These are phyloP conservation scores for Fusarium tuaranense DNA, from an alignment of 2,329 filamentous ascomycete species.

Conservation along the genomic window DNA sequence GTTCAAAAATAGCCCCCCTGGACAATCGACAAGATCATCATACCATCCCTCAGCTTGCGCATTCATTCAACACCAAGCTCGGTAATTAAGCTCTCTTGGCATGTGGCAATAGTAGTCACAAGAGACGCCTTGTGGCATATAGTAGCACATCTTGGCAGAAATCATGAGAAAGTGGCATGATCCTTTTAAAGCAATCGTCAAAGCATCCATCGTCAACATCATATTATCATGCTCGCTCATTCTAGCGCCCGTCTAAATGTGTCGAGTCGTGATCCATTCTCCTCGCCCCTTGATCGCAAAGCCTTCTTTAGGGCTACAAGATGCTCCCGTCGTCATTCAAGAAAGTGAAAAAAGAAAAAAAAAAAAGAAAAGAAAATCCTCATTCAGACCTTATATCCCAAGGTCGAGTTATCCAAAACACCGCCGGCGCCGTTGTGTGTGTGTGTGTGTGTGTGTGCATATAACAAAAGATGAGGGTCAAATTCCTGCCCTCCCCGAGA, in stretches of 20 bases:
- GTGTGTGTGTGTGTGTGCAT: conserved; percentile 31
- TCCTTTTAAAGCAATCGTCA: background rate
- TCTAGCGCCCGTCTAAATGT: conserved; percentile 5
- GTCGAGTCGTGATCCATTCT: background rate
- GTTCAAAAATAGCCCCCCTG: background rate
- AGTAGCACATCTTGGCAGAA: background rate
- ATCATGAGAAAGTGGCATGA: background rate
- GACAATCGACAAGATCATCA: background rate
- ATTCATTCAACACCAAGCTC: background rate
- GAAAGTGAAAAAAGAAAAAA: background rate
- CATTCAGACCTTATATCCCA: conserved; percentile 28
- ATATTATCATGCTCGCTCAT: background rate
- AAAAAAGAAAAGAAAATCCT: conserved; percentile 16
- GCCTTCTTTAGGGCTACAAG: background rate
- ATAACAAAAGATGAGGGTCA: conserved; percentile 24
- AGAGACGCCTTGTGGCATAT: background rate
- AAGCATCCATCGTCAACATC: conserved; percentile 5
- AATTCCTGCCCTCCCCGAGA: background rate
- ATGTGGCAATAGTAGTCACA: background rate
- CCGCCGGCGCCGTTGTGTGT: conserved; percentile 37
- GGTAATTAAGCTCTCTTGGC: background rate
- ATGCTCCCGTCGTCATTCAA: background rate
- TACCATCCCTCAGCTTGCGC: background rate
- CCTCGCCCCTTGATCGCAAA: background rate
- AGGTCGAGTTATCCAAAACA: conserved; percentile 36